These are phyloP conservation scores for Rhynchosporium secalis DNA, from an alignment of 2,329 filamentous ascomycete genomes.

Conservation along the genomic window DNA sequence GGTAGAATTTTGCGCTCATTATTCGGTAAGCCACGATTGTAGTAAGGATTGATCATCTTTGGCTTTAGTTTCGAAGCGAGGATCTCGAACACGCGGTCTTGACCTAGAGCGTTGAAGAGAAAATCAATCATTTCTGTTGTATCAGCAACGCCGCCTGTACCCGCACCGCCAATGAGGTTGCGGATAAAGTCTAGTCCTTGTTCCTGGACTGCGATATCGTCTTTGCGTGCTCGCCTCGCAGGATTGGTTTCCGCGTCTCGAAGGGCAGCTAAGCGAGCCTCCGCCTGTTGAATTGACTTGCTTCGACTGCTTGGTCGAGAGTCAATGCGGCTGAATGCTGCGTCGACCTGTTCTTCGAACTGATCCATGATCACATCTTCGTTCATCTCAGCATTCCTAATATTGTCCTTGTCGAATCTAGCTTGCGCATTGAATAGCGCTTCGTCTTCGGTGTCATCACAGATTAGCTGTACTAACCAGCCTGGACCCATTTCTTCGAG, in stretches of 20 bases:
- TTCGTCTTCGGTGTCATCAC: constrained; percentile 59
- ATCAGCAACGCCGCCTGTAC: constrained; percentile 51
- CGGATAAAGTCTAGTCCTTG: constrained; percentile 87
- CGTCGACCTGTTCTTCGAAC: constrained; percentile 44
- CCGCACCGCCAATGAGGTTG: constrained; percentile 73
- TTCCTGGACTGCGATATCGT: constrained; percentile 85
- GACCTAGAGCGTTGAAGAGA: constrained; percentile 72
- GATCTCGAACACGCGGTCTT: constrained; percentile 77
- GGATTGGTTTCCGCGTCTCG: constrained; percentile 70
- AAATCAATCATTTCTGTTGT: constrained; percentile 79
- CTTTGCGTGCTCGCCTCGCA: constrained; percentile 65
- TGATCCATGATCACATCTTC: constrained; percentile 60
- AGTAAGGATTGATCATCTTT: constrained; percentile 56
- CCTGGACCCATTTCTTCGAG: constrained; percentile 74
- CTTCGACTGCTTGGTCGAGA: constrained; percentile 37
- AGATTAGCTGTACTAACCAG: constrained; percentile 80
- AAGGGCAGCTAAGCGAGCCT: constrained; percentile 51
- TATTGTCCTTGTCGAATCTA: constrained; percentile 25
- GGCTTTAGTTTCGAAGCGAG: constrained; percentile 75
- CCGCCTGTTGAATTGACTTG: constrained; percentile 49
- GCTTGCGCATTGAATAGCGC: constrained; percentile 45
- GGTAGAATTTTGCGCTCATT: constrained; percentile 54
- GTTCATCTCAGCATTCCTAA: constrained; percentile 49
- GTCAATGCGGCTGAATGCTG: constrained; percentile 26
- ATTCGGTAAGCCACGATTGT: constrained; percentile 46